Percentiles rank a stretch among this genome's conserved stretches.
Conservation (phyloP, 2,329 filamentous ascomycete species). For the Ophiosphaerella korrae region DNA sequence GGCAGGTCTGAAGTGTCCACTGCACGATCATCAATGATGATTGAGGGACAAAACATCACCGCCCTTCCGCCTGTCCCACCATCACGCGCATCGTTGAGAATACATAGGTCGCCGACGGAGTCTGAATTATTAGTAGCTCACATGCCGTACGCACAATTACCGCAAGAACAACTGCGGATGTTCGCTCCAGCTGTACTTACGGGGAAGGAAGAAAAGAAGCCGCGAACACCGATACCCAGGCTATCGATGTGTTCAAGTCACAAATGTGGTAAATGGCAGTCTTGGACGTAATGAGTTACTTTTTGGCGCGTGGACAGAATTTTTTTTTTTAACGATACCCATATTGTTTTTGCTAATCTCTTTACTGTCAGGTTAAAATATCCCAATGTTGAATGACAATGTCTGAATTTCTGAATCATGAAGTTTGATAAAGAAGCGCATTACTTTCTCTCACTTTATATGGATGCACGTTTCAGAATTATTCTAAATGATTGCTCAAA, state of each 20-base stretch:
- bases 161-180: neutral
- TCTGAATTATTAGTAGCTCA: neutral
- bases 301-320: neutral
- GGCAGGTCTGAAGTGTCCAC: conserved; percentile 15
- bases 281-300: conserved; percentile 11
- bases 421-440: no score
- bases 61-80: conserved; percentile 26
- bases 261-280: conserved; percentile 14
- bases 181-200: neutral
- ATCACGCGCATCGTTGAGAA: conserved; percentile 9
- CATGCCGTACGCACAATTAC: no score
- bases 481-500: no score
- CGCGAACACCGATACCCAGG: neutral
- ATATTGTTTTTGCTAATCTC: neutral
- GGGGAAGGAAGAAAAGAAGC: neutral
- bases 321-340: neutral
- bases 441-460: no score
- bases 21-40: conserved; percentile 4
- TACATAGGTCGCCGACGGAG: conserved; percentile 1
- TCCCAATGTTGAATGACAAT: no score
- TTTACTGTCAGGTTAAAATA: no score
- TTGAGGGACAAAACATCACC: conserved; percentile 12
- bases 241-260: conserved; percentile 3
- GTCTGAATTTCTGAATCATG: no score
- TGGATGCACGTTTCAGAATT: no score